Evolutionary conservation across 768 basidiomycete species (phyloP), one percentile per base, ranked within the genome.

Genomic region (Gelatoporia subvermispora): DNA sequence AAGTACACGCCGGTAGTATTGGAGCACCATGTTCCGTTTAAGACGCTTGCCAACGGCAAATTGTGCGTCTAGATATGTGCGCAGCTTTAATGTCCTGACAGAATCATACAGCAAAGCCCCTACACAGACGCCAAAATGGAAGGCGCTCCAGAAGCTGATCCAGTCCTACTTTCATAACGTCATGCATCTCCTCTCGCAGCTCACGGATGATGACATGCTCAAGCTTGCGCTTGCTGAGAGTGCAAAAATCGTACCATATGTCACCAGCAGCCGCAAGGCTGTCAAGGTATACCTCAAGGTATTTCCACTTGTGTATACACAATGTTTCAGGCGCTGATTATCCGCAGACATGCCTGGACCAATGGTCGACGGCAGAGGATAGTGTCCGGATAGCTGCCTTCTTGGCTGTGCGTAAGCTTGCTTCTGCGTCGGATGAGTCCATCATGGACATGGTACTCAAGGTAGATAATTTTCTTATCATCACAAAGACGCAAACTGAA

Each of bases 1-100:
- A 82, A 81, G 60, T 99, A 90, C 67, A 94, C 94, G 0, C 94
- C 96, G 2, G 76, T 97, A 35, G 77, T 97, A 8, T 76, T 99
- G 16, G 76, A 79, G 42, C 84, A 94, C 60, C 94, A 97, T 57
- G 73, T 88, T 31, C 94, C 95, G 0, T 92, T 82, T 71, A 95
- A 93, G 70, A 83, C 78, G 1, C 74, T 85, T 21, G 62, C 83
- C 1, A 83, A 83, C 56, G 96, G 94, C 45, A 89, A 86, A 77
- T 85, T 88, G 94, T 95, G 60, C 42, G 89, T 74, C 8, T 35
- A 16, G 31, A 31, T 5, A 22, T 37, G 15, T 17, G 15, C 21
- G 8, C 10, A 25, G 17, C 23, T 40, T 31, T 5, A 31, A 31
- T 13, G 5, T 7, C 13, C 5, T 31, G 28, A 31, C 28, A 7